Percentiles rank a stretch among this genome's conserved stretches.
phyloP scores from a whole-genome alignment of 148 eudicot genomes.

The Rhododendron mucronatum region DNA sequence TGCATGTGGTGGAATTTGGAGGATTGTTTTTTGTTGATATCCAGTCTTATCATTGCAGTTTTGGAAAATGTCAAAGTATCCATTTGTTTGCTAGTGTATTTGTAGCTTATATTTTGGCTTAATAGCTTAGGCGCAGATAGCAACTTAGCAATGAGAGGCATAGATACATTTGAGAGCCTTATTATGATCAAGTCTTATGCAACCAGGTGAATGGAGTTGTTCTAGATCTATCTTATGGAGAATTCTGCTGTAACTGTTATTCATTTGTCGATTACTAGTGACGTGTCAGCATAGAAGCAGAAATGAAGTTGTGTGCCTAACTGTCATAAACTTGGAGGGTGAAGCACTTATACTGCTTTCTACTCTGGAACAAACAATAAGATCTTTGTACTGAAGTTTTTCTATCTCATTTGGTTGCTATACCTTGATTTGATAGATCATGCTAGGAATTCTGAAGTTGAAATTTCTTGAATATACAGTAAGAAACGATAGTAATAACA shows the following conservation, averaged over 20 bases:
- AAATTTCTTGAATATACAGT: neutral
- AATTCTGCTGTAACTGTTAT: neutral
- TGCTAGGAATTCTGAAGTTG: neutral
- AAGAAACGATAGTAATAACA: neutral
- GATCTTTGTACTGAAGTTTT: neutral
- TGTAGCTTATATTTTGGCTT: neutral
- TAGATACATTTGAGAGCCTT: neutral
- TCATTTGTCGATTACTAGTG: neutral
- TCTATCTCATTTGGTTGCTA: neutral
- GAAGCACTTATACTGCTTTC: neutral
- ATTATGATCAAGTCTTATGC: too few species aligned
- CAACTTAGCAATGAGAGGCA: neutral
- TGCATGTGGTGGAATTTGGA: constrained; percentile 4
- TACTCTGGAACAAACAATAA: neutral
- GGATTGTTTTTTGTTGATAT: neutral
- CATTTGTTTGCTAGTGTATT: neutral
- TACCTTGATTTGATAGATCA: neutral
- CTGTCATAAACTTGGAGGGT: neutral
- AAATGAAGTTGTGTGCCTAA: neutral
- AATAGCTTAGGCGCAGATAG: neutral
- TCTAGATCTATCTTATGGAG: neutral
- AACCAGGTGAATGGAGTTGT: neutral
- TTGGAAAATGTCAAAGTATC: neutral
- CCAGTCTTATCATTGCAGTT: neutral
- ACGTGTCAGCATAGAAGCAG: neutral